A percentile compares a stretch with the other conserved stretches of the same genome.
phyloP scores from a whole-genome alignment of 208 protist genomes.

The Acanthamoeba royreba region DNA sequence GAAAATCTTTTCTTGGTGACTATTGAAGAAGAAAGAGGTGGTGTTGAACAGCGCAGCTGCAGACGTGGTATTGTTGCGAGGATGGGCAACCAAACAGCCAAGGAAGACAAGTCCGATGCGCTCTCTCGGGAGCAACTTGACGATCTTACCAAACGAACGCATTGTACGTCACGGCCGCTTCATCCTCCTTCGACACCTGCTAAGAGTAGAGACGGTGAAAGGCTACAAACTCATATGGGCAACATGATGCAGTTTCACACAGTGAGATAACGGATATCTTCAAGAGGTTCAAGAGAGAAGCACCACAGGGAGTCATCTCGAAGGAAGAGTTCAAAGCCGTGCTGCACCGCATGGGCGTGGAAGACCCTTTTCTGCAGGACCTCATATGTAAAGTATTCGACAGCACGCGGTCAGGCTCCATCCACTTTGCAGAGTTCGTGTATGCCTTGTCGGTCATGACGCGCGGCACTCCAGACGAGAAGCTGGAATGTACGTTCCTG shows the following conservation, averaged over 20 bases:
- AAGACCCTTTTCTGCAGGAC: not conserved
- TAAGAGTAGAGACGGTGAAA: too few relatives aligned
- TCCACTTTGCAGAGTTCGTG: conserved; percentile 69
- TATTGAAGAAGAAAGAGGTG: not conserved
- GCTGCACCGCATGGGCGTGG: not conserved
- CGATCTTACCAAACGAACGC: not conserved
- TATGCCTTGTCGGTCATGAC: conserved; percentile 61
- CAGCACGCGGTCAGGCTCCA: conserved; percentile 54
- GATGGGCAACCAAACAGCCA: not conserved
- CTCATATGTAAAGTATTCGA: conserved; percentile 68
- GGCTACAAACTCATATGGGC: not conserved
- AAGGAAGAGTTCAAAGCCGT: not conserved
- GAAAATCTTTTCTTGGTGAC: too few relatives aligned
- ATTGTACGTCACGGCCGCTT: conserved; percentile 5
- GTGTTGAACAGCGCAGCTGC: not conserved
- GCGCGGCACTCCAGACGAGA: conserved; percentile 66
- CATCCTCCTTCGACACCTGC: too few relatives aligned
- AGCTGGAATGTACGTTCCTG: conserved; percentile 66
- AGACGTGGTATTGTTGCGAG: not conserved
- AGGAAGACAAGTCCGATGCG: not conserved
- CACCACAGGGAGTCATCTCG: not conserved
- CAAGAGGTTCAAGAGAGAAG: not conserved
- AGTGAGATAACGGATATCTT: not conserved
- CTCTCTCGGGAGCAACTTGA: not conserved
- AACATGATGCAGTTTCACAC: not conserved